Percentiles rank a stretch among this genome's conserved stretches.
phyloP scores from a whole-genome alignment of 2,329 filamentous ascomycete genomes.

The Celoporthe dispersa region DNA sequence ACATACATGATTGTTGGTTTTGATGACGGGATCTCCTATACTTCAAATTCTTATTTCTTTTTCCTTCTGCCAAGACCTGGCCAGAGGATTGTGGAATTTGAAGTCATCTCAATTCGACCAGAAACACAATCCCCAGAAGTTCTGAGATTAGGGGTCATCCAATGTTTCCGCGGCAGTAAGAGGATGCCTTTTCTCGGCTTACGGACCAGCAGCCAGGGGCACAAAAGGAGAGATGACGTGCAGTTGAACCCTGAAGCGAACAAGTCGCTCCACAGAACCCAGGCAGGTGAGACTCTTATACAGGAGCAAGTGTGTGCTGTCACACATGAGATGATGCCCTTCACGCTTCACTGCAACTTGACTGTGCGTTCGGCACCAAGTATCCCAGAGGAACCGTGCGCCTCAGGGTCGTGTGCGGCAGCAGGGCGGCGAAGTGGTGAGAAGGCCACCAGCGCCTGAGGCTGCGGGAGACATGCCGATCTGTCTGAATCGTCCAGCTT shows the following conservation, averaged over 20 bases:
- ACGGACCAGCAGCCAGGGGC: neutral
- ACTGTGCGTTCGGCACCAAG: neutral
- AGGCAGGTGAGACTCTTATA: neutral
- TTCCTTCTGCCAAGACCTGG: neutral
- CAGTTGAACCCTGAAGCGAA: neutral
- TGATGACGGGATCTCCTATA: neutral
- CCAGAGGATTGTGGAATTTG: neutral
- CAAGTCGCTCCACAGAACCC: neutral
- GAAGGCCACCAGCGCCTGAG: neutral
- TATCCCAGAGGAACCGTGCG: neutral
- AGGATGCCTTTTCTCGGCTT: neutral
- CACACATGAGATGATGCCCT: conserved; percentile 1
- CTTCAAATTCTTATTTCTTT: neutral
- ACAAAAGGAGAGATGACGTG: neutral
- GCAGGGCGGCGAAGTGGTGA: neutral
- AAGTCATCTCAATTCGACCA: neutral
- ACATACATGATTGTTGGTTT: neutral
- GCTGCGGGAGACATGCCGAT: neutral
- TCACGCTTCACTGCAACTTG: neutral
- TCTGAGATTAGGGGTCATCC: neutral
- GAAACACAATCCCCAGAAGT: neutral
- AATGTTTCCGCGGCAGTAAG: neutral
- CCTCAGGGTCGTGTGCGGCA: neutral
- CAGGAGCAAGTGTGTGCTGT: neutral
- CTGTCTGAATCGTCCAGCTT: neutral